Evolutionary conservation across 192 early-diverging fungal species (phyloP).

Genomic region (Coemansia sp.): DNA sequence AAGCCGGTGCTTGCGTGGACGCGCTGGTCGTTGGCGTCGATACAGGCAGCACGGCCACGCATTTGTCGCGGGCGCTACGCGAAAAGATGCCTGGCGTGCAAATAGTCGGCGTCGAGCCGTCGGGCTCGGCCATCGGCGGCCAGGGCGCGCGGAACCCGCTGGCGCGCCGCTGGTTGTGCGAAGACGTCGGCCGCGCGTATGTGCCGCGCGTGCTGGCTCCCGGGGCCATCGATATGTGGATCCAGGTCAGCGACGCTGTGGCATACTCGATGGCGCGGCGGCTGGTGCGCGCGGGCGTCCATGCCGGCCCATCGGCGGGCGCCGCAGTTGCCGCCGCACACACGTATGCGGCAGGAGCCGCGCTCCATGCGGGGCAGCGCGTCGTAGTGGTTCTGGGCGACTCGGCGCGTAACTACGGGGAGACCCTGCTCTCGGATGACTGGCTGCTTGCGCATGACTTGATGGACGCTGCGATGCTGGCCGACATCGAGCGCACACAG

Average conservation of each 20-base stretch:
- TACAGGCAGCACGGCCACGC: conserved; percentile 66
- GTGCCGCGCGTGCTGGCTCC: conserved; percentile 60
- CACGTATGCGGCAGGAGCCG: conserved; percentile 44
- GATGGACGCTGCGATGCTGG: conserved; percentile 63
- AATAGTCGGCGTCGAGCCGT: conserved; percentile 73
- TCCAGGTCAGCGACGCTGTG: conserved; percentile 68
- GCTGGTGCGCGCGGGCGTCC: conserved; percentile 64
- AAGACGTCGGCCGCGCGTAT: conserved; percentile 73
- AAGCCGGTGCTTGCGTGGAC: conserved; percentile 57
- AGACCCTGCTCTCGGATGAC: conserved; percentile 72
- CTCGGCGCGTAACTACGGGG: conserved; percentile 69
- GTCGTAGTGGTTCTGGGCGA: conserved; percentile 67
- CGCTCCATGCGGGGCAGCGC: conserved; percentile 32
- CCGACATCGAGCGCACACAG: conserved; percentile 60
- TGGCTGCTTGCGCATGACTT: conserved; percentile 81
- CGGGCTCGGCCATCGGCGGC: conserved; percentile 58
- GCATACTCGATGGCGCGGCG: conserved; percentile 71
- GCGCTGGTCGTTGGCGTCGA: conserved; percentile 72
- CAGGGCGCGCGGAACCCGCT: conserved; percentile 23
- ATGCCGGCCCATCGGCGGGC: conserved; percentile 68
- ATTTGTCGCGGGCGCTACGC: conserved; percentile 62
- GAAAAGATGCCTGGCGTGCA: conserved; percentile 57
- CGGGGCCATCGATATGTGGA: conserved; percentile 63
- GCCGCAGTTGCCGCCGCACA: conserved; percentile 67
- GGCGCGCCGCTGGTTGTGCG: conserved; percentile 63